Percentiles rank a stretch among this genome's conserved stretches.
phyloP scores from a whole-genome alignment of 345 rosid species.

The Cardamine resedifolia region DNA sequence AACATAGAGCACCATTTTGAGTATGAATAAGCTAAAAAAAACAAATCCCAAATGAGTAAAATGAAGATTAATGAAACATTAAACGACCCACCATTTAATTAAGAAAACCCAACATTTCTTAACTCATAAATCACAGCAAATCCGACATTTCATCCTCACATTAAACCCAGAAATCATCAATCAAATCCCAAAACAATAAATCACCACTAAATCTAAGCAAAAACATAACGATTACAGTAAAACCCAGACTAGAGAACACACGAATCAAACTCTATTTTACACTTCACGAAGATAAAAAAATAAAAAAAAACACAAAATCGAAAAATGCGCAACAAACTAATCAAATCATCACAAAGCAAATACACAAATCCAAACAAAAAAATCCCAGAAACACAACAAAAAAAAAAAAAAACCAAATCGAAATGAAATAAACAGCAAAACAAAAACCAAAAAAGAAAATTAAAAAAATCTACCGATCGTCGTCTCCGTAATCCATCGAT shows the following conservation, averaged over 20 bases:
- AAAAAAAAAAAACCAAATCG: slow-evolving; percentile 8
- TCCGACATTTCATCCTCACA: slow-evolving; percentile 5
- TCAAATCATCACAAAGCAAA: not conserved
- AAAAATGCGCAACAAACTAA: slow-evolving; percentile 17
- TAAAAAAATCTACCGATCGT: slow-evolving; percentile 42
- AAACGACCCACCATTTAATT: not conserved
- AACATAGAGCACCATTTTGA: not conserved
- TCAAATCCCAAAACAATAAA: not conserved
- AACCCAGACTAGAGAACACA: not conserved
- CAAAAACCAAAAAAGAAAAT: not conserved
- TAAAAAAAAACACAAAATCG: not conserved
- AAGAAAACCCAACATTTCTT: slow-evolving; percentile 3
- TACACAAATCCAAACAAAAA: not conserved
- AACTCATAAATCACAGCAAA: not conserved
- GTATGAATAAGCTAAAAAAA: slow-evolving; percentile 1
- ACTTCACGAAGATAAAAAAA: not conserved
- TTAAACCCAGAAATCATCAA: slow-evolving; percentile 20
- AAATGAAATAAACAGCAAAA: slow-evolving; percentile 16
- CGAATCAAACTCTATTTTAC: not conserved
- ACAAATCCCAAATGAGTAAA: not conserved
- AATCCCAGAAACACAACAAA: not conserved
- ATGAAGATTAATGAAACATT: slow-evolving; percentile 1
- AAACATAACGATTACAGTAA: not conserved
- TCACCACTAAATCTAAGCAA: slow-evolving; percentile 9
- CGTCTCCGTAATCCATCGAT: slow-evolving; percentile 46